Evolutionary conservation across 2,329 filamentous ascomycete genomes (phyloP).

Genomic region (Pseudogymnoascus sp.): DNA sequence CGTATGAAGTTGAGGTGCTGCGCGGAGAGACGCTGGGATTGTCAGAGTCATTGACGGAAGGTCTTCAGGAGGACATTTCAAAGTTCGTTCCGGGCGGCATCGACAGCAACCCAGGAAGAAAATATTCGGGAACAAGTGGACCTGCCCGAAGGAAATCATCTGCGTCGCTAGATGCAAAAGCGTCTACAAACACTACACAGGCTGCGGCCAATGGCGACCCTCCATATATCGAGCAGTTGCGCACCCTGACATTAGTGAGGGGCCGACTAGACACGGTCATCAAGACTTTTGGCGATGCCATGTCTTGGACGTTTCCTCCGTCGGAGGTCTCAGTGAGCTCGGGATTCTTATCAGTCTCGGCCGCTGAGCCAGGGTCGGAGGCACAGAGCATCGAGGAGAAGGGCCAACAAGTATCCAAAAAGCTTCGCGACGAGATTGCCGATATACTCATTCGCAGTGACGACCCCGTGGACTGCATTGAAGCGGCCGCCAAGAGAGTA

Average conservation of each 20-base stretch:
- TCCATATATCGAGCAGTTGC: slow-evolving; percentile 67
- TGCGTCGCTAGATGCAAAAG: slow-evolving; percentile 23
- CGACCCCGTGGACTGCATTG: slow-evolving; percentile 59
- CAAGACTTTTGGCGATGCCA: slow-evolving; percentile 85
- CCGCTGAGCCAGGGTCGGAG: slow-evolving; percentile 63
- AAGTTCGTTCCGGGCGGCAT: slow-evolving; percentile 57
- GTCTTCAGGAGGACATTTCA: slow-evolving; percentile 61
- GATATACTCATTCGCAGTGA: slow-evolving; percentile 53
- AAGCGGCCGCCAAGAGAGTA: slow-evolving; percentile 66
- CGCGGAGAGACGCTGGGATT: slow-evolving; percentile 82
- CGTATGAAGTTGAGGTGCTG: slow-evolving; percentile 90
- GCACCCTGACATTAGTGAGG: slow-evolving; percentile 75
- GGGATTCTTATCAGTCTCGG: slow-evolving; percentile 83
- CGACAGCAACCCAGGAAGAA: slow-evolving; percentile 22
- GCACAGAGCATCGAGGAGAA: slow-evolving; percentile 73
- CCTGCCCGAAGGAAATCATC: slow-evolving; percentile 23
- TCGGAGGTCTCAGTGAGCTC: slow-evolving; percentile 78
- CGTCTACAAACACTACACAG: slow-evolving; percentile 20
- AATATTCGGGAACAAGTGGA: slow-evolving; percentile 21
- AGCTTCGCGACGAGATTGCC: slow-evolving; percentile 64
- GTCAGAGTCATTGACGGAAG: slow-evolving; percentile 68
- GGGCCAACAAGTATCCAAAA: slow-evolving; percentile 70
- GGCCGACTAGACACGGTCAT: slow-evolving; percentile 82
- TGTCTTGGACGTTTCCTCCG: slow-evolving; percentile 89
- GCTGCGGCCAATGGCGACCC: slow-evolving; percentile 33